Evolutionary conservation across 2,329 filamentous ascomycete species (phyloP).

Genomic region (Cladobotryum mycophilum): DNA sequence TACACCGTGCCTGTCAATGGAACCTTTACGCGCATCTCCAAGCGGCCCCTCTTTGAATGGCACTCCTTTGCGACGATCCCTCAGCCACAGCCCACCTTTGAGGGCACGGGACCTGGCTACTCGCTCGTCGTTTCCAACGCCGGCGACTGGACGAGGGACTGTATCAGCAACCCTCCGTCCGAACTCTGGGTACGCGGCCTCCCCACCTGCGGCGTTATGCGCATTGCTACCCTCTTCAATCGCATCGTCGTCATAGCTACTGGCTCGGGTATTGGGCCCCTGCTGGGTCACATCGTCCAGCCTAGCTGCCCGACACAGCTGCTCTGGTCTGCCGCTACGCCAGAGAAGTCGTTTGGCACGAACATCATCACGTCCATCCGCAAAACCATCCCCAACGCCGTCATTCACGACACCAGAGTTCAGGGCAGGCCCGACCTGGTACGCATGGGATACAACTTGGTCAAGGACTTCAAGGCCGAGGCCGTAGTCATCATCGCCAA

Average conservation of each 20-base stretch:
- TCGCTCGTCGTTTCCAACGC: slow-evolving; percentile 66
- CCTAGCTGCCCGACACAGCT: slow-evolving; percentile 49
- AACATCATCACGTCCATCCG: slow-evolving; percentile 51
- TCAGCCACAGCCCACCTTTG: slow-evolving; percentile 34
- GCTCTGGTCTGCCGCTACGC: slow-evolving; percentile 61
- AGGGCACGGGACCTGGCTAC: slow-evolving; percentile 41
- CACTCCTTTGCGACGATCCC: slow-evolving; percentile 73
- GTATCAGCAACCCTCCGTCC: slow-evolving; percentile 55
- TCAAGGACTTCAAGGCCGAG: slow-evolving; percentile 52
- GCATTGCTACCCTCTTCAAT: slow-evolving; percentile 59
- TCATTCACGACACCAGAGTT: slow-evolving; percentile 60
- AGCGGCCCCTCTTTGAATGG: slow-evolving; percentile 61
- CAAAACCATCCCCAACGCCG: slow-evolving; percentile 51
- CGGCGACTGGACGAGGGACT: slow-evolving; percentile 65
- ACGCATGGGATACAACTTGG: slow-evolving; percentile 45
- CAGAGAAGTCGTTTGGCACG: slow-evolving; percentile 55
- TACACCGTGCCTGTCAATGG: slow-evolving; percentile 51
- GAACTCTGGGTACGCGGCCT: slow-evolving; percentile 63
- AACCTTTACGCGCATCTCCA: slow-evolving; percentile 49
- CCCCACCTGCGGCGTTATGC: slow-evolving; percentile 61
- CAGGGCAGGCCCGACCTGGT: slow-evolving; percentile 54
- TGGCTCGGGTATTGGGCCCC: slow-evolving; percentile 67
- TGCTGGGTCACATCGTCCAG: slow-evolving; percentile 52
- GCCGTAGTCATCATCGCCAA: slow-evolving; percentile 71
- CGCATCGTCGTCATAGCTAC: slow-evolving; percentile 62